Evolutionary conservation across 257 asterid species (phyloP).

Genomic region (Solanum chaucha): DNA sequence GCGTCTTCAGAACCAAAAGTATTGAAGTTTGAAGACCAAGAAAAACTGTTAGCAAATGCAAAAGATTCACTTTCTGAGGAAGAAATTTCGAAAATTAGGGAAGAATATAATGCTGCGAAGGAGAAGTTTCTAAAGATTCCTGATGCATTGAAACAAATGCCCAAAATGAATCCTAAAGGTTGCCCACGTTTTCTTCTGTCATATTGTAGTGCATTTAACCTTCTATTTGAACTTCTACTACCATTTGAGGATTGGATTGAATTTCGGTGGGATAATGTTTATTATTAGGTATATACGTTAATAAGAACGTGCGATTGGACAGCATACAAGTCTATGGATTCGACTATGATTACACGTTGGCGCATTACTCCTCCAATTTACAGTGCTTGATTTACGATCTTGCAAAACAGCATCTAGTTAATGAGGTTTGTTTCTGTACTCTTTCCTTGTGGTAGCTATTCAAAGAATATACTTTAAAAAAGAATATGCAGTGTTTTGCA

Average conservation of each 20-base stretch:
- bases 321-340: conserved; percentile 82
- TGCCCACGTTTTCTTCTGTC: not conserved
- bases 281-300: conserved; percentile 67
- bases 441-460: not conserved
- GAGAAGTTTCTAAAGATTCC: conserved; percentile 61
- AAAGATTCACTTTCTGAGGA: conserved; percentile 22
- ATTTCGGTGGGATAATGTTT: conserved; percentile 5
- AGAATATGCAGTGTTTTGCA: not conserved
- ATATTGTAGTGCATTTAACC: not conserved
- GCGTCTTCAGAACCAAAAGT: conserved; percentile 23
- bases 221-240: not conserved
- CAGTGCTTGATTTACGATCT: conserved; percentile 83
- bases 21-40: conserved; percentile 30
- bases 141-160: conserved; percentile 57
- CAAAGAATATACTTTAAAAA: not conserved
- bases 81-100: conserved; percentile 49
- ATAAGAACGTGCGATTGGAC: conserved; percentile 88
- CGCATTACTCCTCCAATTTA: conserved; percentile 81
- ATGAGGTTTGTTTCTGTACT: conserved; percentile 64
- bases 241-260: not conserved
- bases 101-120: conserved; percentile 53
- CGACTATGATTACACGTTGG: conserved; percentile 96
- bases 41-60: conserved; percentile 7
- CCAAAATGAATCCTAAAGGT: conserved; percentile 87
- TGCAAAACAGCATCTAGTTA: conserved; percentile 83